Evolutionary conservation across 2,329 filamentous ascomycete species (phyloP).

Genomic region (Pseudogymnoascus destructans): DNA sequence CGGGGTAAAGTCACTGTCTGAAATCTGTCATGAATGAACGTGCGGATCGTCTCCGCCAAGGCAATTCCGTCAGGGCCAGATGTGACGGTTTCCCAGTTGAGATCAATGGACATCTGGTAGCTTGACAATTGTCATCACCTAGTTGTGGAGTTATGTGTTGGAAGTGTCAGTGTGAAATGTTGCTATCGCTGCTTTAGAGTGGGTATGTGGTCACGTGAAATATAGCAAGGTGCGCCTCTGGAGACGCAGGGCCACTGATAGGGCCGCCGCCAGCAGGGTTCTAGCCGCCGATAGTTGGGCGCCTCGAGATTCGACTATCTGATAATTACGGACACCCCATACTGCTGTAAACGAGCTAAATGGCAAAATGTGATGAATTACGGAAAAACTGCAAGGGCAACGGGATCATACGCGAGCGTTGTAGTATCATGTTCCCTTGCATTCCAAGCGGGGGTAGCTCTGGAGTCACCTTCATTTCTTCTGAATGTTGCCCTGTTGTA

Average conservation of each 20-base stretch:
- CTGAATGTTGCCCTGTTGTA: background rate
- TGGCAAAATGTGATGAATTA: background rate
- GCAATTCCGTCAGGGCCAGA: conserved; percentile 74
- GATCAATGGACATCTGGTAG: conserved; percentile 77
- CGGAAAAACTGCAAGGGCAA: conserved; percentile 3
- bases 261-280: background rate
- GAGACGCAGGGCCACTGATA: conserved; percentile 3
- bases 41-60: conserved; percentile 74
- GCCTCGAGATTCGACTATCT: background rate
- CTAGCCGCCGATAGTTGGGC: background rate
- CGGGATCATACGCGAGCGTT: background rate
- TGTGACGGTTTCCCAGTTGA: conserved; percentile 91
- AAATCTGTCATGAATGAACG: conserved; percentile 92
- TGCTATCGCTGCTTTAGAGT: background rate
- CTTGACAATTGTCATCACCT: conserved; percentile 1
- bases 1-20: conserved; percentile 81
- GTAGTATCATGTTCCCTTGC: conserved; percentile 1
- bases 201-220: conserved; percentile 6
- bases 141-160: conserved; percentile 5
- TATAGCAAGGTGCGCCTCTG: background rate
- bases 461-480: background rate
- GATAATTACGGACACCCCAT: background rate
- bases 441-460: background rate
- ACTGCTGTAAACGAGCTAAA: background rate
- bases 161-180: conserved; percentile 7